Evolutionary conservation across 2,329 filamentous ascomycete genomes (phyloP), one percentile per base, ranked within the genome.

Genomic region (Chaetomium globosum): DNA sequence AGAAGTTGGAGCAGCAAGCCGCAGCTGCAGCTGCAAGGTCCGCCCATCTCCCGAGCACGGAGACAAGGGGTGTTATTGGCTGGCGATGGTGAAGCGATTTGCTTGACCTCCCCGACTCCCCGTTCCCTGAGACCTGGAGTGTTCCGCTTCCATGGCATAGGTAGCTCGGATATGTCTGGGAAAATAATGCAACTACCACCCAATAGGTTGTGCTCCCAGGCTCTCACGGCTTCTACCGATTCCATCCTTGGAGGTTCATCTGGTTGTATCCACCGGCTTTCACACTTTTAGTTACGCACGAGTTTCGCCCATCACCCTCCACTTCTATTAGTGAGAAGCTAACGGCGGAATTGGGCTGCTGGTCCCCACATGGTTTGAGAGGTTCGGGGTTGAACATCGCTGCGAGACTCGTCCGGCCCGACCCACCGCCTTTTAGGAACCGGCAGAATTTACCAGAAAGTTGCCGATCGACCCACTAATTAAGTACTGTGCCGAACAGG

Each of bases 1-100:
- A 63, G 63, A 56, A 39, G 59, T 67, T 61, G 59, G 59, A 49
- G 55, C 62, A 49, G 39, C 62, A 60, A 51, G 49, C 55, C 19
- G 46, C 9, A 51, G 30, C 30, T 61, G 59, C 49, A 61, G 59
- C 59, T 55, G 59, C 59, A 61, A 59, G 57, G 36, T 46, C 31
- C 10, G 21, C 21, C 23, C 46, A 48, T 48, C 46, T 48, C 46
- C 39, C 39, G 39, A 7, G 16, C 16, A 43, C 16, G 39, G 39
- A n/a, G 4, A 43, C n/a, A 23, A 21, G 21, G 46, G 19, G 7
- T 23, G 19, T 48, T 48, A 48, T 48, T 48, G 46, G 46, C 46
- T 23, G 46, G 46, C 9, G n/a, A 9, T 23, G 10, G 21, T 4
- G 46, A 43, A 43, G n/a, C 46, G 19, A 23, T n/a, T 10, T 48